Percentiles rank a stretch among this genome's conserved stretches.
Evolutionary conservation across 805 yeast genomes (phyloP).

Genomic region (Cyberlindnera sargentensis): DNA sequence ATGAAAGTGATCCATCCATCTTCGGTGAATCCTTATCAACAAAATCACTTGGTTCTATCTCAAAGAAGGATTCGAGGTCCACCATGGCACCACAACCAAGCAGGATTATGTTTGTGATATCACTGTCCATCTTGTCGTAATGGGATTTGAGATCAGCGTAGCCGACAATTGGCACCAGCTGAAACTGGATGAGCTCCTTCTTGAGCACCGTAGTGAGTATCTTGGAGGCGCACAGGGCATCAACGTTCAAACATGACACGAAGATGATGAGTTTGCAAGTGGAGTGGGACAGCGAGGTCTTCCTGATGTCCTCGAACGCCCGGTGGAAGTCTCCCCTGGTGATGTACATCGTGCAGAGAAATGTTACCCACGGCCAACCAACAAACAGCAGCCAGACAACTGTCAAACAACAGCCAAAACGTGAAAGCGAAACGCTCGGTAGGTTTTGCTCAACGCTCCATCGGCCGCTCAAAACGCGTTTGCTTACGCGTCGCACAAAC

Average conservation of each 20-base stretch:
- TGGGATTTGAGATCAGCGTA: slow-evolving; percentile 68
- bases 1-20: slow-evolving; percentile 25
- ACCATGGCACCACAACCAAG: slow-evolving; percentile 94
- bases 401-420: no score
- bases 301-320: slow-evolving; percentile 61
- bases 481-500: not conserved
- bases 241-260: slow-evolving; percentile 86
- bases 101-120: slow-evolving; percentile 67
- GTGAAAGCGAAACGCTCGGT: no score
- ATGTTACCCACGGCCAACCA: no score
- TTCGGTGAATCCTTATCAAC: slow-evolving; percentile 25
- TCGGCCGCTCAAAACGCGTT: not conserved
- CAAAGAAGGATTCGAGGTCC: slow-evolving; percentile 71
- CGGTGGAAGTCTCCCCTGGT: slow-evolving; percentile 59
- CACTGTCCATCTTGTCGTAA: slow-evolving; percentile 59
- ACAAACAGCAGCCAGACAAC: no score
- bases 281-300: slow-evolving; percentile 81
- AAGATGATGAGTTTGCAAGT: slow-evolving; percentile 75
- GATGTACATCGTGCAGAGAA: slow-evolving; percentile 53
- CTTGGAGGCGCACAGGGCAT: slow-evolving; percentile 84
- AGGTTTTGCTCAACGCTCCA: no score
- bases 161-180: slow-evolving; percentile 89
- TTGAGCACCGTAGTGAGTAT: slow-evolving; percentile 65
- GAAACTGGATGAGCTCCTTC: slow-evolving; percentile 79
- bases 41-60: slow-evolving; percentile 50